phyloP scores from a whole-genome alignment of 179 eudicot genomes.

The Actinidia polygama region DNA sequence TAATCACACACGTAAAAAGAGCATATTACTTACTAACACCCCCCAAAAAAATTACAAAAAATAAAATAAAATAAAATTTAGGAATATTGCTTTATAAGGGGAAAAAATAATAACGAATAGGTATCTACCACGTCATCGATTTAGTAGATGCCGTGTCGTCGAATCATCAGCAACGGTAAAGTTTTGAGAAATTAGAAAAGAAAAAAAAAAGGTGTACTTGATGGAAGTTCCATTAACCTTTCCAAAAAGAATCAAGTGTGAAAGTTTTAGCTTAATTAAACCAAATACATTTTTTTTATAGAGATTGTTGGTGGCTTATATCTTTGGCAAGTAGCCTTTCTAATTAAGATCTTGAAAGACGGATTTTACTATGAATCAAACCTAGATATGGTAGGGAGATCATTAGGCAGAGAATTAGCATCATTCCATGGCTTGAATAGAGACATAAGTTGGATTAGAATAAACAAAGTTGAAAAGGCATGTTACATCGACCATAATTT shows the following conservation, averaged over 20 bases:
- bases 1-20: neutral
- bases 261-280: neutral
- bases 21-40: neutral
- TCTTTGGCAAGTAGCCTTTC: conserved; percentile 18
- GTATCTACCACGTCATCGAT: too few relatives aligned
- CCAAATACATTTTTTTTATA: neutral
- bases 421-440: neutral
- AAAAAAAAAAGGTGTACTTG: neutral
- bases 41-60: neutral
- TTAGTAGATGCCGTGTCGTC: neutral
- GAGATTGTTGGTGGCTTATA: conserved; percentile 12
- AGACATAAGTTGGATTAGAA: neutral
- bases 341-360: neutral
- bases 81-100: neutral
- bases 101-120: neutral
- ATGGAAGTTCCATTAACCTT: neutral
- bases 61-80: neutral
- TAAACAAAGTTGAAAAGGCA: neutral
- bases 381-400: neutral
- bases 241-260: neutral
- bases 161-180: neutral
- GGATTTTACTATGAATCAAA: neutral
- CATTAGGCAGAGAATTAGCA: neutral
- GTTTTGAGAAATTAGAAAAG: neutral
- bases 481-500: neutral